Percentiles rank a stretch among this genome's conserved stretches.
Evolutionary conservation across 1,284 basidiomycete genomes (phyloP).

Genomic region (Xerocomus amazonicus): DNA sequence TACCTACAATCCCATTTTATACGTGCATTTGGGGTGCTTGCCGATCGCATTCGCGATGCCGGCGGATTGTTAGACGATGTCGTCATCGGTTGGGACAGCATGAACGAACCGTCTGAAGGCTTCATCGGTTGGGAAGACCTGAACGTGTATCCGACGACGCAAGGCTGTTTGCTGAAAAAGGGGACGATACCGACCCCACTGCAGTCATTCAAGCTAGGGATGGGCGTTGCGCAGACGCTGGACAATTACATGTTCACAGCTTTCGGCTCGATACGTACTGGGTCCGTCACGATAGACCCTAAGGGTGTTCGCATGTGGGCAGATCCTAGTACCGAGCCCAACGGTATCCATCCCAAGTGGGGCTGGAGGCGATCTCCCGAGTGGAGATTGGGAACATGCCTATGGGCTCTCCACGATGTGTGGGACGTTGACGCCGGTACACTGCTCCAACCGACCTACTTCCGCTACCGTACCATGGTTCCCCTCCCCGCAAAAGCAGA

Average conservation of each 20-base stretch:
- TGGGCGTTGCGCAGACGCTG: slow-evolving; percentile 83
- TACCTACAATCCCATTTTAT: slow-evolving; percentile 88
- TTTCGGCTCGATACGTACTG: slow-evolving; percentile 76
- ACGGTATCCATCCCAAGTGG: slow-evolving; percentile 47
- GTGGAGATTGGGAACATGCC: slow-evolving; percentile 84
- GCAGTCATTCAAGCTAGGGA: slow-evolving; percentile 82
- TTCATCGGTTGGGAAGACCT: slow-evolving; percentile 78
- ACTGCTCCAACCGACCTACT: slow-evolving; percentile 79
- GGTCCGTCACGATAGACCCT: slow-evolving; percentile 80
- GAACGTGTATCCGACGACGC: slow-evolving; percentile 57
- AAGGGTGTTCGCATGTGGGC: slow-evolving; percentile 75
- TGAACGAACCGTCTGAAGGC: slow-evolving; percentile 94
- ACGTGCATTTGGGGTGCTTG: slow-evolving; percentile 72
- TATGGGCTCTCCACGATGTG: slow-evolving; percentile 92
- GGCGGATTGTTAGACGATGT: slow-evolving; percentile 81
- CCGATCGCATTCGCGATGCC: slow-evolving; percentile 64
- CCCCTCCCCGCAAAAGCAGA: slow-evolving; percentile 42
- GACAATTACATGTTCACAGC: slow-evolving; percentile 81
- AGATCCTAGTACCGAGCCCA: slow-evolving; percentile 42
- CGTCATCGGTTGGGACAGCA: slow-evolving; percentile 93
- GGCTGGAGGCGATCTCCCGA: slow-evolving; percentile 37
- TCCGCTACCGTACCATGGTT: slow-evolving; percentile 44
- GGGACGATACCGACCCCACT: slow-evolving; percentile 85
- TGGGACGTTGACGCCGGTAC: slow-evolving; percentile 79
- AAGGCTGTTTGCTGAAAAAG: slow-evolving; percentile 75